Evolutionary conservation across 2,329 filamentous ascomycete species (phyloP), one percentile per base, ranked within the genome.

Genomic region (Neoarthrinium moseri): DNA sequence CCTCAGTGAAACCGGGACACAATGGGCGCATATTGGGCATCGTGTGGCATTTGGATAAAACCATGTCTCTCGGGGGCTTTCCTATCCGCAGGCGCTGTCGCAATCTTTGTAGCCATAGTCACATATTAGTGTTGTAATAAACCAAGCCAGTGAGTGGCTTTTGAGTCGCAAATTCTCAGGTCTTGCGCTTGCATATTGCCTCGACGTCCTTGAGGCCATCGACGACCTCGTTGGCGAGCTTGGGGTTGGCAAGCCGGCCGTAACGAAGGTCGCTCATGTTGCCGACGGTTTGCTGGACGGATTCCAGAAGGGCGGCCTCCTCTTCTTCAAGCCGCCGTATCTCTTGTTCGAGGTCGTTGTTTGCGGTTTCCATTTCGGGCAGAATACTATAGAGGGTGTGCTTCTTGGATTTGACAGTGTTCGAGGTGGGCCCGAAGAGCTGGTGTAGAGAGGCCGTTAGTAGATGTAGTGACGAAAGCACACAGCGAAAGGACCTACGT

Each of bases 231-330:
- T 81, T 75, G 21, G 74, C 74, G 24, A 91, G 67, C 48, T 81
- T 74, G 18, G 74, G 65, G 51, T 87, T 86, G 27, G 80, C 75
- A 47, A 94, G 78, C 45, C 83, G 84, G 29, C 91, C 90, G 58
- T 94, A 92, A 36, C 88, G 83, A 45, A 95, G 73, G 65, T 95
- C 89, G 64, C 89, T 95, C 62, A 96, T 70, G 38, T 80, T 81
- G 24, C 86, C 86, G 13, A 94, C 78, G 0, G 78, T 84, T 46
- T 81, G 75, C 52, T 77, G 76, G 42, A 94, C 77, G 10, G 81
- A 78, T 4, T 77, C 71, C 5, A 87, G 65, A 3, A 90, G 68
- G 2, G 64, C 62, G 1, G 74, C 72, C 43, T 86, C 81, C 54
- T 92, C 85, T 26, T 77, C 70, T 54, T 89, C 80, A 4, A 91